These are phyloP conservation scores for Lentinula lateritia DNA, from an alignment of 768 basidiomycete genomes.

Conservation along the genomic window DNA sequence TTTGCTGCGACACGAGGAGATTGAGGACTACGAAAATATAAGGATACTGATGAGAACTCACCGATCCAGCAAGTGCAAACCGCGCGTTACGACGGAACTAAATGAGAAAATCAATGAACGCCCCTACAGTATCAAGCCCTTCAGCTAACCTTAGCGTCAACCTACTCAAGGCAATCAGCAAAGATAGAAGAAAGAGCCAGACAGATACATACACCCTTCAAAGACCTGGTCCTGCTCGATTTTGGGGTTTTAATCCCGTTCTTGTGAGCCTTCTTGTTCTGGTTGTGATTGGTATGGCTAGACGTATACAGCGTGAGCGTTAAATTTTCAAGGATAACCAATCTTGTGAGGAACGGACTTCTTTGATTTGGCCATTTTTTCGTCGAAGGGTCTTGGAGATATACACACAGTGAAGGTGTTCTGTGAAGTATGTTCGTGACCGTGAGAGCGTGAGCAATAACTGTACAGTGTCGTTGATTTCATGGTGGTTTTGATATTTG, in stretches of 20 bases:
- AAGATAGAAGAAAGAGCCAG: constrained; percentile 3
- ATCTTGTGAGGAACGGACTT: constrained; percentile 50
- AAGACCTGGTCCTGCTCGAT: constrained; percentile 66
- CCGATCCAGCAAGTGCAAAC: constrained; percentile 69
- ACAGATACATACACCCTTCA: constrained; percentile 81
- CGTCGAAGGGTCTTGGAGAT: constrained; percentile 23
- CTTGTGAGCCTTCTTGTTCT: constrained; percentile 93
- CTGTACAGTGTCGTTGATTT: background rate
- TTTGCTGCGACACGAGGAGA: constrained; percentile 37
- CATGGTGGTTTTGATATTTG: too few relatives aligned
- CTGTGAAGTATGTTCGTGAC: background rate
- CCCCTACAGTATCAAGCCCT: constrained; percentile 1
- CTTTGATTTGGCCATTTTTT: constrained; percentile 94
- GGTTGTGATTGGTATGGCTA: constrained; percentile 94
- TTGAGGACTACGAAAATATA: constrained; percentile 6
- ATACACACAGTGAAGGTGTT: background rate
- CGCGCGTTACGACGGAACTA: constrained; percentile 86
- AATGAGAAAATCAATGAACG: constrained; percentile 10
- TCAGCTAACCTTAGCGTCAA: constrained; percentile 69
- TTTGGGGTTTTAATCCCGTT: constrained; percentile 92
- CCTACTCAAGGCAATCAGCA: constrained; percentile 33
- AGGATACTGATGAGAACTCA: constrained; percentile 28
- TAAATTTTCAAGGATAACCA: constrained; percentile 1
- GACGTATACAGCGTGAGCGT: constrained; percentile 9
- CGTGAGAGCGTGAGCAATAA: background rate